Percentiles rank a stretch among this genome's conserved stretches.
Conservation (phyloP, 495 filamentous ascomycete genomes). For the Podospora tetraspora region DNA sequence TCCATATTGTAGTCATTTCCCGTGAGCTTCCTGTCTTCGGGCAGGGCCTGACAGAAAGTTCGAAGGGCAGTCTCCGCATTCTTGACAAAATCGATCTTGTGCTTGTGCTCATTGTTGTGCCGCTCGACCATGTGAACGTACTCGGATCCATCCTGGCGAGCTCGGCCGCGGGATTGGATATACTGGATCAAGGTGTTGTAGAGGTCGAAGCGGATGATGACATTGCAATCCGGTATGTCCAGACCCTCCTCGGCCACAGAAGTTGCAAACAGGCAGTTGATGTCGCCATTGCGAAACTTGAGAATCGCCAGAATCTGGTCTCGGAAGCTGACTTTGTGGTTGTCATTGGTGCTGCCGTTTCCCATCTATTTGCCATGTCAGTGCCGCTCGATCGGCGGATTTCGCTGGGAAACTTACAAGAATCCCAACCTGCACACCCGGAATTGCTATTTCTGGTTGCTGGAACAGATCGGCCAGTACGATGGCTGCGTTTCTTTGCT, state of each 20-base stretch:
- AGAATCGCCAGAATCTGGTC: slow-evolving; percentile 71
- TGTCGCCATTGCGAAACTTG: slow-evolving; percentile 69
- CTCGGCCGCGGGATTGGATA: slow-evolving; percentile 90
- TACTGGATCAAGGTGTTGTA: slow-evolving; percentile 91
- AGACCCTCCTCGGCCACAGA: slow-evolving; percentile 93
- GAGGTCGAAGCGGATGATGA: slow-evolving; percentile 86
- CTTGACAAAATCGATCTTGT: slow-evolving; percentile 52
- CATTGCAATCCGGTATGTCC: slow-evolving; percentile 92
- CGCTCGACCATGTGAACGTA: slow-evolving; percentile 81
- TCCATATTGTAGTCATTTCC: slow-evolving; percentile 57
- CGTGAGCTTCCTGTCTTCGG: slow-evolving; percentile 65
- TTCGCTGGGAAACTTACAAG: slow-evolving; percentile 55
- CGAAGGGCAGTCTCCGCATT: slow-evolving; percentile 55
- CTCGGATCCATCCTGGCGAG: slow-evolving; percentile 67
- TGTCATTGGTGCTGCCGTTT: slow-evolving; percentile 21
- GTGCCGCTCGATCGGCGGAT: neutral
- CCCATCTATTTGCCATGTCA: slow-evolving; percentile 22
- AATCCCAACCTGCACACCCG: slow-evolving; percentile 57
- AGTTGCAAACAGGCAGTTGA: slow-evolving; percentile 90
- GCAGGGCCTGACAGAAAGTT: slow-evolving; percentile 67
- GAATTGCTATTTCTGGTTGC: slow-evolving; percentile 46
- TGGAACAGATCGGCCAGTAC: slow-evolving; percentile 62
- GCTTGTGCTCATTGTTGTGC: slow-evolving; percentile 55
- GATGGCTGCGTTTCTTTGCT: slow-evolving; percentile 69
- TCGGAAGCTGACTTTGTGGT: slow-evolving; percentile 56